A percentile compares a stretch with the other conserved stretches of the same genome.
Evolutionary conservation across 2,329 filamentous ascomycete species (phyloP).

Genomic region (Fusarium nematophilum): DNA sequence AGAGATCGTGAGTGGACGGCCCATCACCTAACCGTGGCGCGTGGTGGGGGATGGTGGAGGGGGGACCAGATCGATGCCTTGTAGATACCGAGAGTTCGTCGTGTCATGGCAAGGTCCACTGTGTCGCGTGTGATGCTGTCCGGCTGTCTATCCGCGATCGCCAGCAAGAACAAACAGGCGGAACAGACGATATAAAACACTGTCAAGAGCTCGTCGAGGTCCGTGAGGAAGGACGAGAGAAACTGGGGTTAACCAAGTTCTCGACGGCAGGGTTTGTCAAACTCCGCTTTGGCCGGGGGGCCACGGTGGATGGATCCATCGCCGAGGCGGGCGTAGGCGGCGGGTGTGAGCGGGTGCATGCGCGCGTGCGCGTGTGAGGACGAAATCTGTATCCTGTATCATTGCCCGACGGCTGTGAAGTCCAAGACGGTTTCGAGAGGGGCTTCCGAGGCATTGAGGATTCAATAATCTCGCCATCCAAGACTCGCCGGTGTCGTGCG

Average conservation of each 20-base stretch:
- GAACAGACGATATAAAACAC: not conserved
- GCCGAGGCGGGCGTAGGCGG: slow-evolving; percentile 24
- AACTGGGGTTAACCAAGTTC: slow-evolving; percentile 24
- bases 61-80: slow-evolving; percentile 6
- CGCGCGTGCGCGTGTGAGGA: not conserved
- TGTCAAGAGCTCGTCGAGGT: not conserved
- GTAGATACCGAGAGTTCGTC: slow-evolving; percentile 5
- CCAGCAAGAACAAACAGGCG: not conserved
- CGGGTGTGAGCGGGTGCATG: slow-evolving; percentile 21
- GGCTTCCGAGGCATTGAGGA: slow-evolving; percentile 4
- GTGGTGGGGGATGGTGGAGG: slow-evolving; percentile 11
- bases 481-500: slow-evolving; percentile 9
- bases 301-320: slow-evolving; percentile 31
- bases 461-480: slow-evolving; percentile 2
- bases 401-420: slow-evolving; percentile 4
- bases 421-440: slow-evolving; percentile 6
- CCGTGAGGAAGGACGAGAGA: slow-evolving; percentile 1
- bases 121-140: not conserved
- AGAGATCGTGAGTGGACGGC: slow-evolving; percentile 15
- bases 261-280: slow-evolving; percentile 29
- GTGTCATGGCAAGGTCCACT: not conserved
- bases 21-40: slow-evolving; percentile 23
- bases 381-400: slow-evolving; percentile 16
- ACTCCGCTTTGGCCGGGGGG: slow-evolving; percentile 25
- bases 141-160: not conserved